These are phyloP conservation scores for Fraxinus pennsylvanica DNA, from an alignment of 257 asterid genomes.

Conservation along the genomic window DNA sequence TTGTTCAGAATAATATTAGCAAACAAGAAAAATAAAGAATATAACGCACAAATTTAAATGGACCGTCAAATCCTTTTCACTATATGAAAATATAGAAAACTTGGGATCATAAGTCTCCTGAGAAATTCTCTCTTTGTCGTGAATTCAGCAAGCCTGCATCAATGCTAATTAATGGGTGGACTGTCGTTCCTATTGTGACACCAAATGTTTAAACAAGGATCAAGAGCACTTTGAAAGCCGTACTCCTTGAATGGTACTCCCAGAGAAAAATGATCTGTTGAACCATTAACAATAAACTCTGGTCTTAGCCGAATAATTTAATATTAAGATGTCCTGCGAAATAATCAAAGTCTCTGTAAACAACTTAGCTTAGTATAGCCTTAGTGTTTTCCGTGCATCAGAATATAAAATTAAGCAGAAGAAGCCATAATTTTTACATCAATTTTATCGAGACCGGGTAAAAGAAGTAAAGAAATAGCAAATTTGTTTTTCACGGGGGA, in stretches of 20 bases:
- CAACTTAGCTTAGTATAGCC: not conserved
- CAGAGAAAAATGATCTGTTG: slow-evolving; percentile 8
- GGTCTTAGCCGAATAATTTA: not conserved
- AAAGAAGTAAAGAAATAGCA: not conserved
- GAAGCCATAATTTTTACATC: slow-evolving; percentile 11
- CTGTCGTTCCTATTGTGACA: slow-evolving; percentile 14
- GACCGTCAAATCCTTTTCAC: too few species aligned
- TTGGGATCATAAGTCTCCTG: slow-evolving; percentile 21
- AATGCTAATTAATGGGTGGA: not conserved
- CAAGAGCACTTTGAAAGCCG: slow-evolving; percentile 12
- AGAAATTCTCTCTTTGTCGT: slow-evolving; percentile 9
- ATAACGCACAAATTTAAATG: too few species aligned
- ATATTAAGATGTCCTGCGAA: not conserved
- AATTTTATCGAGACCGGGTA: slow-evolving; percentile 25
- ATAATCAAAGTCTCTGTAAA: slow-evolving; percentile 18
- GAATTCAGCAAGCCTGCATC: not conserved
- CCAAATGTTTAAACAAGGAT: slow-evolving; percentile 17
- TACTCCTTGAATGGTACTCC: slow-evolving; percentile 7
- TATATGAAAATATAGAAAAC: too few species aligned
- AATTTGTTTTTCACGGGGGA: not conserved
- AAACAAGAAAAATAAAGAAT: too few species aligned
- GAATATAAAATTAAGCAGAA: slow-evolving; percentile 8
- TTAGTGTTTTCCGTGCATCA: not conserved
- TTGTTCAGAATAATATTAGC: too few species aligned
- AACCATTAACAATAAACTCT: not conserved